Base-by-base conservation (phyloP, 1,284 basidiomycete genomes). In the Apiotrichum porosum region DNA sequence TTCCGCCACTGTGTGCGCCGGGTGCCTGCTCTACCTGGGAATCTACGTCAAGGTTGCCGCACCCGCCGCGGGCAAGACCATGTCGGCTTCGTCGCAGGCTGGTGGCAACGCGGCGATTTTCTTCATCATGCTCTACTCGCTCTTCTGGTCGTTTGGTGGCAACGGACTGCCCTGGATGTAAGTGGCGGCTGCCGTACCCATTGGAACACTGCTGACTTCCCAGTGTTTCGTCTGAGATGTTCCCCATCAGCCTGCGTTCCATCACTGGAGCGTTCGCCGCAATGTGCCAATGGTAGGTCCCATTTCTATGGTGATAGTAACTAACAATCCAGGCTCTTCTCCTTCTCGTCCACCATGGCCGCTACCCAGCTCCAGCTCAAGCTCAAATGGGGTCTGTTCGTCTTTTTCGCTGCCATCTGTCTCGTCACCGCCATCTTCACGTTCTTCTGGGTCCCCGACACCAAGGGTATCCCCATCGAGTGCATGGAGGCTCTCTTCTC, bases 391-490 rank as follows among this genome's bases (percentile, higher is more conserved):
- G 62, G 64, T 12, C 42, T 44, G 14, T 72, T 63, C 50, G 39
- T 71, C 44, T 65, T 71, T 60, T 72, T 64, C 46, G 60, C 58
- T 13, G 35, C 45, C 12, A 57, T 54, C 37, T 65, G 62, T 41
- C 21, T 42, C 10, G 35, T 42, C 15, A 65, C 63, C 6, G 47
- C 56, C 32, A 19, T 63, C 17, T 65, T 62, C 55, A 61, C 61
- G 5, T 66, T 51, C 52, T 59, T 68, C 44, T 59, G 54, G 47
- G 54, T 65, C n/a, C 66, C 65, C 3, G 65, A 66, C 35, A 66
- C 66, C 23, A 65, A 62, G 37, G 64, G 55, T 21, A 55, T 63
- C 21, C 61, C 63, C 4, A 60, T 66, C 48, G 59, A 63, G 41
- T 44, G 42, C 21, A 64, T 65, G 61, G 62, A 51, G 13, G 15